Evolutionary conservation across 1,139 yeast species (phyloP), one percentile per base, ranked within the genome.

Genomic region (Yamadazyma dushanensis): DNA sequence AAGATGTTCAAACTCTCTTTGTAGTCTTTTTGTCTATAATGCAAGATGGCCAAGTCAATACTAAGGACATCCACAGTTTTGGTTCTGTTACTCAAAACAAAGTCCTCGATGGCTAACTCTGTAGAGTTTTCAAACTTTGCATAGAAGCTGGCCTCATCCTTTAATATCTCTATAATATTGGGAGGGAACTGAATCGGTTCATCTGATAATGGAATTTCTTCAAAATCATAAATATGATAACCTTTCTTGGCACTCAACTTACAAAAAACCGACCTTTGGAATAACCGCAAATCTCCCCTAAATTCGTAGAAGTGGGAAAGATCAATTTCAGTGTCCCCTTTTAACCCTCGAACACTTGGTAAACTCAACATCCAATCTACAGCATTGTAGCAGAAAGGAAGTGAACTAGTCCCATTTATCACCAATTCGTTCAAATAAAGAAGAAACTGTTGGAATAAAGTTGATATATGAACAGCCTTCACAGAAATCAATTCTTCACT

Each of bases 31-130:
- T 66, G 62, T 44, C 79, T 80, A 52, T 76, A 84, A 32, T 83
- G 78, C 16, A 88, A 59, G 11, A 85, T 54, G 0, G 95, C 96
- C 36, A 88, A 68, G 46, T 92, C 97, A n/a, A 87, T 77, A 3
- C 92, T 80, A 18, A 92, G 63, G 6, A 83, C 69, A 50, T 85
- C 92, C 8, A 85, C 79, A 0, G 89, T 72, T 44, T 90, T 72
- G 8, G 78, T 73, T 42, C 83, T 61, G 11, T 63, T 67, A 23
- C 80, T 70, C 10, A 53, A 49, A 5, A 71, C 66, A 49, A 75
- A 78, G 38, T 75, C 73, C 21, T 62, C 59, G 21, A 76, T 68
- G 1, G 76, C 54, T 19, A 35, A 54, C 26, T 66, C 70, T 0
- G 83, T 79, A 4, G 73, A 45, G 3, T 51, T 43, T 40, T 72